phyloP scores from a whole-genome alignment of 2,329 filamentous ascomycete species.

The Botryosphaeria dothidea region DNA sequence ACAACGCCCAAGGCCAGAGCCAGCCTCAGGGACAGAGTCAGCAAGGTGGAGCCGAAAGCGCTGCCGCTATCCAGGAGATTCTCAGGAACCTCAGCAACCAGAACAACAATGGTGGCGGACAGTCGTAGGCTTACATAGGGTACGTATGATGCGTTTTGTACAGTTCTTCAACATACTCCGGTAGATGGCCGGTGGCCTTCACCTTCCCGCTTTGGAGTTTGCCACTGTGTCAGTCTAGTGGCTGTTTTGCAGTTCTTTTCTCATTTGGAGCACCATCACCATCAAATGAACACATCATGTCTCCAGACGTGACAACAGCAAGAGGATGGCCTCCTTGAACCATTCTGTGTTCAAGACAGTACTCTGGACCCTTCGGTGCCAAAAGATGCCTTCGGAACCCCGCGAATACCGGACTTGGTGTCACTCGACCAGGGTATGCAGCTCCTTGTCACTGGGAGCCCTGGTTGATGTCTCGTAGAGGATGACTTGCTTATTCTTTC shows the following conservation, averaged over 20 bases:
- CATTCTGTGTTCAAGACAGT: background rate
- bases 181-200: background rate
- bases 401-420: background rate
- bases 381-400: background rate
- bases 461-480: background rate
- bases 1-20: background rate
- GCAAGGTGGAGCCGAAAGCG: background rate
- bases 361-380: background rate
- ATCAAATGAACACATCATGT: background rate
- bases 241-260: background rate
- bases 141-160: slow-evolving; percentile 12
- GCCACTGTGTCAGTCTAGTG: background rate
- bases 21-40: background rate
- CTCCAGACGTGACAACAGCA: background rate
- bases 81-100: slow-evolving; percentile 8
- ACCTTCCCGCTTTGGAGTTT: background rate
- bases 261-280: background rate
- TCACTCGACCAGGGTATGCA: background rate
- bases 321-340: background rate
- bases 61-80: background rate
- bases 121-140: background rate
- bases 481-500: background rate
- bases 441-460: background rate
- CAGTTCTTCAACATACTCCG: background rate
- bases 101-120: slow-evolving; percentile 2